These are phyloP conservation scores for Porcisia deanei DNA, from an alignment of 208 protist genomes.

Conservation along the genomic window DNA sequence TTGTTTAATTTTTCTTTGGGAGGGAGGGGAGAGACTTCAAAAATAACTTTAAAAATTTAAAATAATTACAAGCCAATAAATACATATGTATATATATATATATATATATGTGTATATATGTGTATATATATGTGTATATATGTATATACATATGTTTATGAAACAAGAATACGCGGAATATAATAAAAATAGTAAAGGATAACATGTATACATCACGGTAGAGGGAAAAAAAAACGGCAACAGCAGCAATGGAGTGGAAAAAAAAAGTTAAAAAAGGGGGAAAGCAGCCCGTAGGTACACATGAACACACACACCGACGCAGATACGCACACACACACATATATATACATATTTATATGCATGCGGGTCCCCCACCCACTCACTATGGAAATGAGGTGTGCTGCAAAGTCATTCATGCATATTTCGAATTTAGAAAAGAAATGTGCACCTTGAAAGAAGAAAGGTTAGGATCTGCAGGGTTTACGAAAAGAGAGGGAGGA, in stretches of 20 bases:
- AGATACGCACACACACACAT: neutral
- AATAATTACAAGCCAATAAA: no score
- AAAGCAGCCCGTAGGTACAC: neutral
- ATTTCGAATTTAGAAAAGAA: neutral
- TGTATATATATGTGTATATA: neutral
- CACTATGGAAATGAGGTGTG: neutral
- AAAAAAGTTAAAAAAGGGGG: neutral
- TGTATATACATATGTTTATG: neutral
- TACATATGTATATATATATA: neutral
- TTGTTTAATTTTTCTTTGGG: no score
- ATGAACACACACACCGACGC: neutral
- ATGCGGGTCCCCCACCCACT: neutral
- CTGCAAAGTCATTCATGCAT: neutral
- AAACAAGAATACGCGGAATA: neutral
- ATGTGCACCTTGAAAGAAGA: no score
- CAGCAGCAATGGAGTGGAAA: neutral
- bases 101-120: neutral
- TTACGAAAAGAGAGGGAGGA: neutral
- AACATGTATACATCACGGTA: neutral
- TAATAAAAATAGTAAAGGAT: neutral
- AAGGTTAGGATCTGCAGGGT: neutral
- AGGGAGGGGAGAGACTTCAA: no score
- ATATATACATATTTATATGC: neutral
- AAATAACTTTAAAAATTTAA: no score
- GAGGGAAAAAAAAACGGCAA: neutral